phyloP scores from a whole-genome alignment of 1,284 basidiomycete species.

The Boletus sp. region DNA sequence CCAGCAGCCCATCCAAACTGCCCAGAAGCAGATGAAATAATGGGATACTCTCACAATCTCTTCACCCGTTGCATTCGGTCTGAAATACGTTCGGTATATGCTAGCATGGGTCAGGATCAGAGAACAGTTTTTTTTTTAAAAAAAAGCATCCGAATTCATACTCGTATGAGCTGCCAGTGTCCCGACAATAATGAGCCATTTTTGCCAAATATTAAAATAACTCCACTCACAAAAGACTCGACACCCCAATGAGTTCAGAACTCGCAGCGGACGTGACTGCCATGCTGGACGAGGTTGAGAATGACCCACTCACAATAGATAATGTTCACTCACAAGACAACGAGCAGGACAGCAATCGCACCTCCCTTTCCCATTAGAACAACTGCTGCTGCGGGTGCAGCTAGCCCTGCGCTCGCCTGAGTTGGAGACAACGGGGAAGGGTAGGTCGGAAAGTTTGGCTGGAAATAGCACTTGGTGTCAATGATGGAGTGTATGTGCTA shows the following conservation, averaged over 20 bases:
- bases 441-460: constrained; percentile 52
- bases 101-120: constrained; percentile 9
- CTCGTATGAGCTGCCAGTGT: constrained; percentile 39
- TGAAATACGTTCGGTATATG: constrained; percentile 49
- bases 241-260: constrained; percentile 59
- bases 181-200: too few species aligned
- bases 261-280: constrained; percentile 59
- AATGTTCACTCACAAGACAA: constrained; percentile 45
- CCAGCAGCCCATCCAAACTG: constrained; percentile 59
- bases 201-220: too few species aligned
- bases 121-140: too few species aligned
- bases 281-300: constrained; percentile 35
- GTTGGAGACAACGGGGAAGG: constrained; percentile 46
- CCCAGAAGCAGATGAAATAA: constrained; percentile 55
- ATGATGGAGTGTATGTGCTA: background rate
- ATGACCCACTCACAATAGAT: background rate
- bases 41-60: constrained; percentile 53
- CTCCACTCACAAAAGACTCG: constrained; percentile 46
- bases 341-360: constrained; percentile 48
- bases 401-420: constrained; percentile 50
- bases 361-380: constrained; percentile 51
- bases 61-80: constrained; percentile 43
- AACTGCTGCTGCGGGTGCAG: constrained; percentile 50
- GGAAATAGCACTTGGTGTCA: background rate
- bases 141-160: constrained; percentile 16